These are phyloP conservation scores for Schoenoplectus tabernaemontani DNA, from an alignment of 202 grass and related monocot species.

Conservation along the genomic window DNA sequence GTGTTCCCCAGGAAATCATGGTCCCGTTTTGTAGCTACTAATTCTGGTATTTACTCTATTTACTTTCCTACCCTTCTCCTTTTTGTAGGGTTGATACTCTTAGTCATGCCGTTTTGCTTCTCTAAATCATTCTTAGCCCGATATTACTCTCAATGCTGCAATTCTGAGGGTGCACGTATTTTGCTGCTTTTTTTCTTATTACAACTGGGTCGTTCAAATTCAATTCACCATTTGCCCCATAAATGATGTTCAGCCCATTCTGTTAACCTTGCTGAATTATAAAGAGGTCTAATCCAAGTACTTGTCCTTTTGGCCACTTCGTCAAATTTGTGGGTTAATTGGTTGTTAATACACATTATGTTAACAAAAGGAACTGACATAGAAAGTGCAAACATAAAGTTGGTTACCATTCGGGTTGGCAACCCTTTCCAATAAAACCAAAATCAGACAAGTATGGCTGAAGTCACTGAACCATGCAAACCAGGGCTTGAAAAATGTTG, in stretches of 20 bases:
- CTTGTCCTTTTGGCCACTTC: background rate
- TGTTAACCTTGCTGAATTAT: background rate
- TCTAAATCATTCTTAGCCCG: background rate
- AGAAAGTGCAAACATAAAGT: background rate
- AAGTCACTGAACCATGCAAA: background rate
- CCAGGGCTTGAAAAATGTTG: background rate
- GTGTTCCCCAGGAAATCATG: constrained; percentile 83
- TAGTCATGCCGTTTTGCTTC: background rate
- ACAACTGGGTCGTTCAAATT: background rate
- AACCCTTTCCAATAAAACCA: background rate
- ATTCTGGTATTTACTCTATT: constrained; percentile 41
- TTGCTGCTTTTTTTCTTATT: background rate
- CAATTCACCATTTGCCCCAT: background rate
- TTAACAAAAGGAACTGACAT: background rate
- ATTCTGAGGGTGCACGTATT: background rate
- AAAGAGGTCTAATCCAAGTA: background rate
- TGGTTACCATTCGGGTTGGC: background rate
- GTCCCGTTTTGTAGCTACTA: constrained; percentile 52
- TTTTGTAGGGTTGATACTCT: background rate
- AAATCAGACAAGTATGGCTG: background rate
- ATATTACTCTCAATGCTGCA: background rate
- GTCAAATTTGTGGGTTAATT: too few species aligned
- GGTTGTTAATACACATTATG: too few species aligned
- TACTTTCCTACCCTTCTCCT: background rate
- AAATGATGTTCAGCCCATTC: background rate